Evolutionary conservation across 2,329 filamentous ascomycete genomes (phyloP).

Genomic region (Penicillium sp.): DNA sequence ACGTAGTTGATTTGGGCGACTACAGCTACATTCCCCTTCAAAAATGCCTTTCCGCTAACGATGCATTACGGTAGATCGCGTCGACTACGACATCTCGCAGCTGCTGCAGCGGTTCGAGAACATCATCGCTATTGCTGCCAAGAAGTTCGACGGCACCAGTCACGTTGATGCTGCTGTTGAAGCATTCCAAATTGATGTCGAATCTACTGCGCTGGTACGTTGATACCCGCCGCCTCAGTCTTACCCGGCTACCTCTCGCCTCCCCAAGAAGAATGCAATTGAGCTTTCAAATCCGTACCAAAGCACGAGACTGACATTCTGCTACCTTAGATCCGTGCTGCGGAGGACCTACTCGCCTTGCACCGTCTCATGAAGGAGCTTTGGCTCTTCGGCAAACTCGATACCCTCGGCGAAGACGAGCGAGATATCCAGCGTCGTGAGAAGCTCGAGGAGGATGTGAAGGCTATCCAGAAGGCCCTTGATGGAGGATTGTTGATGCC

Average conservation of each 20-base stretch:
- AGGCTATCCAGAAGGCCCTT: slow-evolving; percentile 40
- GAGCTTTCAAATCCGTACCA: background rate
- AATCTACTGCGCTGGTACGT: slow-evolving; percentile 50
- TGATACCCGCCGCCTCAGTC: background rate
- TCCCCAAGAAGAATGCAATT: background rate
- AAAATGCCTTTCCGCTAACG: background rate
- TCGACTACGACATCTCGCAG: slow-evolving; percentile 39
- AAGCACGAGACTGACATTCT: background rate
- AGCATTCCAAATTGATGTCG: slow-evolving; percentile 51
- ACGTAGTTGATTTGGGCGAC: slow-evolving; percentile 5
- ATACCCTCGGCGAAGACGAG: slow-evolving; percentile 45
- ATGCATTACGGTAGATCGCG: slow-evolving; percentile 30
- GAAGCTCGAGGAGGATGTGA: slow-evolving; percentile 42
- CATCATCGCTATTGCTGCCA: slow-evolving; percentile 46
- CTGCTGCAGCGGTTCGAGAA: slow-evolving; percentile 49
- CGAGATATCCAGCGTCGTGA: slow-evolving; percentile 34
- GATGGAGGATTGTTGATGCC: slow-evolving; percentile 24
- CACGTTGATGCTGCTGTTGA: slow-evolving; percentile 50
- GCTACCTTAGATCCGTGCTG: slow-evolving; percentile 46
- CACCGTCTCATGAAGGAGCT: slow-evolving; percentile 57
- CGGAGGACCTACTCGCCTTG: slow-evolving; percentile 54
- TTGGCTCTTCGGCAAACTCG: slow-evolving; percentile 58
- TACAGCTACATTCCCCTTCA: background rate
- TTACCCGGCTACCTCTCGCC: too few relatives aligned
- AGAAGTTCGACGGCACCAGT: slow-evolving; percentile 37